phyloP scores from a whole-genome alignment of 2,329 filamentous ascomycete genomes.

The Cytospora piceicola region DNA sequence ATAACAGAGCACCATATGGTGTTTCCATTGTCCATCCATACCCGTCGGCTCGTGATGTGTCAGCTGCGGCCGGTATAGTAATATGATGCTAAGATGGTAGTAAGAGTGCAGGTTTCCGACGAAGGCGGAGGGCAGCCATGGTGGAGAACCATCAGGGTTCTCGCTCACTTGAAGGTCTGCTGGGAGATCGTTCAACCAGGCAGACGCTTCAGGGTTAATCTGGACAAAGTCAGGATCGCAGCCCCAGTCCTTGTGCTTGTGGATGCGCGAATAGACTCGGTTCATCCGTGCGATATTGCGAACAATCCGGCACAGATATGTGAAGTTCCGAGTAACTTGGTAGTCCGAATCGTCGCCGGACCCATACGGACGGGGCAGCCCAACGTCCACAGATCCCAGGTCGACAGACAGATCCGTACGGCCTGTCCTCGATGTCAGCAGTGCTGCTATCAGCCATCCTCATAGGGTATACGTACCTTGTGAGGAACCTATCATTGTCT shows the following conservation, averaged over 20 bases:
- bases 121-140: slow-evolving; percentile 85
- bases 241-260: slow-evolving; percentile 79
- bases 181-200: slow-evolving; percentile 78
- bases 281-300: slow-evolving; percentile 80
- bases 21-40: slow-evolving; percentile 78
- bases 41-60: slow-evolving; percentile 74
- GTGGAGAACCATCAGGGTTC: slow-evolving; percentile 75
- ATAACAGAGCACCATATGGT: slow-evolving; percentile 86
- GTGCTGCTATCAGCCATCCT: neutral
- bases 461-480: slow-evolving; percentile 65
- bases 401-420: slow-evolving; percentile 79
- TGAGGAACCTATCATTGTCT: slow-evolving; percentile 90
- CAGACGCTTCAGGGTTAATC: slow-evolving; percentile 75
- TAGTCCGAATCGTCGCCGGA: slow-evolving; percentile 76
- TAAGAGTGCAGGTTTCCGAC: slow-evolving; percentile 89
- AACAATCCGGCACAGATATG: slow-evolving; percentile 77
- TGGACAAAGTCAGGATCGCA: slow-evolving; percentile 81
- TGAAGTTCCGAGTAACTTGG: slow-evolving; percentile 80
- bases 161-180: slow-evolving; percentile 78
- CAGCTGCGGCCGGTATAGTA: slow-evolving; percentile 86
- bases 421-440: slow-evolving; percentile 49
- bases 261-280: slow-evolving; percentile 72
- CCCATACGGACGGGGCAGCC: slow-evolving; percentile 63
- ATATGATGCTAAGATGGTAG: slow-evolving; percentile 81
- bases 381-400: slow-evolving; percentile 75